Evolutionary conservation across 306 rosid species (phyloP), one percentile per base, ranked within the genome.

Genomic region (Trifolium subterraneum): DNA sequence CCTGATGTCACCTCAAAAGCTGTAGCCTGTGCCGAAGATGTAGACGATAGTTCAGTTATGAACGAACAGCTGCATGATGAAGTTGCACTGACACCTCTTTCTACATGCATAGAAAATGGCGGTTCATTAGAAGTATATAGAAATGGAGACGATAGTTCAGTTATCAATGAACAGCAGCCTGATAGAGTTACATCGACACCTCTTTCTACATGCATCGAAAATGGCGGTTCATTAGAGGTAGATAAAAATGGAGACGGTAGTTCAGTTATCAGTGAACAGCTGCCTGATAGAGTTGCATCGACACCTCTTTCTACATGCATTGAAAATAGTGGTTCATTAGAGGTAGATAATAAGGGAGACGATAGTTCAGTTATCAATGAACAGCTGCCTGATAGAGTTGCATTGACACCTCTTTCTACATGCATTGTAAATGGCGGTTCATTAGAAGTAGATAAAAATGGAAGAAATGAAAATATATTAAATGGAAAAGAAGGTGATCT

Each of bases 1-100:
- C 92, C 96, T 56, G 93, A 87, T 85, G 87, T 90, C 77, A 82
- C 92, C 64, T 92, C 97, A 23, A 90, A 85, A 78, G 80, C 83
- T 4, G 72, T 20, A 33, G 68, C 82, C 52, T 52, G 55, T 77
- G 73, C 75, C n/a, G 92, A 88, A 69, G 88, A 81, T 41, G 79
- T 77, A 51, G 54, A 72, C 33, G 31, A 60, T 68, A 44, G 56
- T 75, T 74, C 85, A 71, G 65, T 67, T 66, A 15, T 67, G 45
- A 23, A 88, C 50, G 71, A 79, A 70, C 89, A 80, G 75, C 87
- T 86, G 42, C 88, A 93, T 59, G 96, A 88, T 47, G 64, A 75
- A 83, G 84, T 91, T 74, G 70, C 90, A 62, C 87, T 89, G 8
- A 75, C 47, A 80, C 50, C 39, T 75, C 50, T 87, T 23, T 39